Percentiles rank a stretch among this genome's conserved stretches.
phyloP scores from a whole-genome alignment of 306 rosid genomes.

The Gynostemma pentaphyllum region DNA sequence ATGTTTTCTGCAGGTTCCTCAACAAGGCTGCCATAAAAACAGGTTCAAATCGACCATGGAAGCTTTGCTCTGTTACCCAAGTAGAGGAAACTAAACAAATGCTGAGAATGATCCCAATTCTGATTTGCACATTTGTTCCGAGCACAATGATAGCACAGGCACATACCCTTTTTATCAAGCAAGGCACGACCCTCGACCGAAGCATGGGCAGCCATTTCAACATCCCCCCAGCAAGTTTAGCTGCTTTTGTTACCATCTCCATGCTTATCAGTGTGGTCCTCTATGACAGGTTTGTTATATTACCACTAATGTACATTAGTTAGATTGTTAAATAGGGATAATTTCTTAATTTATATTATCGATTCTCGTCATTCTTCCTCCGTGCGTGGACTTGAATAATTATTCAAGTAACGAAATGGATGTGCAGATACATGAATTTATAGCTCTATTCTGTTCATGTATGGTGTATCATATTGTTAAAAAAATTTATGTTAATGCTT shows the following conservation, averaged over 20 bases:
- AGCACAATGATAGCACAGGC: conserved; percentile 76
- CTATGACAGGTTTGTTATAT: conserved; percentile 34
- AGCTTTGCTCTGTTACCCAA: conserved; percentile 60
- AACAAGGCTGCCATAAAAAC: conserved; percentile 34
- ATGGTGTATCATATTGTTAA: no score
- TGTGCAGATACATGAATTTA: no score
- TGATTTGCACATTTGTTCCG: conserved; percentile 57
- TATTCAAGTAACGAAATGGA: no score
- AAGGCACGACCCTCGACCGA: conserved; percentile 78
- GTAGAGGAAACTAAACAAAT: conserved; percentile 83
- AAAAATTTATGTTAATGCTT: not conserved
- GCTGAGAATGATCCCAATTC: conserved; percentile 51
- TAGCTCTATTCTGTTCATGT: no score
- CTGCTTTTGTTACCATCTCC: conserved; percentile 55
- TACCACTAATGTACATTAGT: no score
- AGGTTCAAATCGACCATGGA: conserved; percentile 26
- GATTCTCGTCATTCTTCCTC: no score
- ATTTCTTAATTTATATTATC: no score
- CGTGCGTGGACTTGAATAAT: no score
- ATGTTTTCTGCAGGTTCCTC: conserved; percentile 26
- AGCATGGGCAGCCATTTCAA: conserved; percentile 39
- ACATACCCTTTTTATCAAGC: conserved; percentile 75
- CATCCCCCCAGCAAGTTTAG: conserved; percentile 78
- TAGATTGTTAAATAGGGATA: no score
- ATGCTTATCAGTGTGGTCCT: conserved; percentile 64